phyloP scores from a whole-genome alignment of 176 grass and related monocot genomes.

The Microstegium vimineum region DNA sequence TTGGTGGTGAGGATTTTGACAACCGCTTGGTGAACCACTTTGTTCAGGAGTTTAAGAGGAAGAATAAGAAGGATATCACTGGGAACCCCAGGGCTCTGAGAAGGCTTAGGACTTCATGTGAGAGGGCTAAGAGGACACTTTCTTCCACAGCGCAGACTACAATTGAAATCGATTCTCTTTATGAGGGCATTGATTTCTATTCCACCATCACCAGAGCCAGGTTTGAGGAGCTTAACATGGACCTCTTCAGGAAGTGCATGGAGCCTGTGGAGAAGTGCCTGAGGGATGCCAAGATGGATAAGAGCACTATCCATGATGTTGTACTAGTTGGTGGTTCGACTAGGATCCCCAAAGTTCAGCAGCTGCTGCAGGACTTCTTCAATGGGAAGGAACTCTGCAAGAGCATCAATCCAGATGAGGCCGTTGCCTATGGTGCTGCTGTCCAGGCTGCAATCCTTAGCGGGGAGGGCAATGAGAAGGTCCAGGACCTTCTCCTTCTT shows the following conservation, averaged over 20 bases:
- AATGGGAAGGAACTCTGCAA: slow-evolving; percentile 58
- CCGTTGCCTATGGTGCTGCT: slow-evolving; percentile 50
- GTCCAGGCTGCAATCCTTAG: slow-evolving; percentile 57
- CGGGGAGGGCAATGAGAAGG: slow-evolving; percentile 55
- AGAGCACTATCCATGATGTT: slow-evolving; percentile 37
- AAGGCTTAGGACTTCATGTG: no score
- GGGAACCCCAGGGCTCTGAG: no score
- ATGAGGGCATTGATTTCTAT: no score
- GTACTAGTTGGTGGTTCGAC: no score
- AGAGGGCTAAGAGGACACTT: no score
- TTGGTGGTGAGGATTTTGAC: slow-evolving; percentile 54
- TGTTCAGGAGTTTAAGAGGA: no score
- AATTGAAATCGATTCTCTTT: slow-evolving; percentile 7
- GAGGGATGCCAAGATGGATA: slow-evolving; percentile 93
- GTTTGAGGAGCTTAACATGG: slow-evolving; percentile 91
- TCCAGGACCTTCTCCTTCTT: slow-evolving; percentile 54
- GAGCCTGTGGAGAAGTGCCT: slow-evolving; percentile 91
- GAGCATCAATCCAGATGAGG: slow-evolving; percentile 64
- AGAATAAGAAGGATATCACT: no score
- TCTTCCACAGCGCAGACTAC: slow-evolving; percentile 28
- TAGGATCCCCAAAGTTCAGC: slow-evolving; percentile 40
- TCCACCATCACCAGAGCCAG: no score
- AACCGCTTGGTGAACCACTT: slow-evolving; percentile 54
- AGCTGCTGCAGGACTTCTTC: slow-evolving; percentile 51
- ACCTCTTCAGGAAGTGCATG: slow-evolving; percentile 92